phyloP scores from a whole-genome alignment of 2,329 filamentous ascomycete species.

The Stemphylium lycopersici region DNA sequence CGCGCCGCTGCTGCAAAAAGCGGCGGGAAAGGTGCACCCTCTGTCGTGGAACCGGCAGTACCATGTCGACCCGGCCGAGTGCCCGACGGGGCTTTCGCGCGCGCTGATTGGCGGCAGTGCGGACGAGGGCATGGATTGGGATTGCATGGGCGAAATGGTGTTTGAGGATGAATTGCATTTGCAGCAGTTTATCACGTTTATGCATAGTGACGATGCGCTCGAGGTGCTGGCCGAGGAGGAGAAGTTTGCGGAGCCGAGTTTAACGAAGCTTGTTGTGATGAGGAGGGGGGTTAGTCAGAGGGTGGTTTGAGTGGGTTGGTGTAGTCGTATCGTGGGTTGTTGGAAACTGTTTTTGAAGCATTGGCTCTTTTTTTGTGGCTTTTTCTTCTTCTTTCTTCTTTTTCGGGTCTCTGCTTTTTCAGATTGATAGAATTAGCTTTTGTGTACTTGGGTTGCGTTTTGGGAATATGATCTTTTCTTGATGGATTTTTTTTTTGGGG shows the following conservation, averaged over 20 bases:
- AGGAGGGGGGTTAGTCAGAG: slow-evolving; percentile 12
- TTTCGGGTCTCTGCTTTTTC: no score
- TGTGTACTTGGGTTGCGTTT: no score
- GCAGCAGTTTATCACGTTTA: slow-evolving; percentile 29
- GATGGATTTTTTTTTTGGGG: no score
- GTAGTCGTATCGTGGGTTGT: neutral
- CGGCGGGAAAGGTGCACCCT: slow-evolving; percentile 21
- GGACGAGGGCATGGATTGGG: slow-evolving; percentile 24
- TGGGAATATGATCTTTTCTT: no score
- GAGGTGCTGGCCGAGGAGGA: slow-evolving; percentile 22
- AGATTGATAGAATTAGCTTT: no score
- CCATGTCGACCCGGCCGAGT: slow-evolving; percentile 21
- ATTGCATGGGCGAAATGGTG: slow-evolving; percentile 26
- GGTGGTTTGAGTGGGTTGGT: no score
- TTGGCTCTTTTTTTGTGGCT: no score
- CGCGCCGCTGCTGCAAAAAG: slow-evolving; percentile 18
- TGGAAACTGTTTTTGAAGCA: no score
- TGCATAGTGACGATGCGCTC: slow-evolving; percentile 21
- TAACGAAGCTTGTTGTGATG: slow-evolving; percentile 25
- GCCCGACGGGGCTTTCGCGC: slow-evolving; percentile 15
- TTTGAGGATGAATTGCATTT: slow-evolving; percentile 27
- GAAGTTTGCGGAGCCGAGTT: slow-evolving; percentile 21
- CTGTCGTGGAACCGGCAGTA: slow-evolving; percentile 25
- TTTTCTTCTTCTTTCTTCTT: no score
- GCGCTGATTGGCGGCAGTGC: slow-evolving; percentile 11